phyloP scores from a whole-genome alignment of 129 eudicot genomes.

The Silybum marianum region DNA sequence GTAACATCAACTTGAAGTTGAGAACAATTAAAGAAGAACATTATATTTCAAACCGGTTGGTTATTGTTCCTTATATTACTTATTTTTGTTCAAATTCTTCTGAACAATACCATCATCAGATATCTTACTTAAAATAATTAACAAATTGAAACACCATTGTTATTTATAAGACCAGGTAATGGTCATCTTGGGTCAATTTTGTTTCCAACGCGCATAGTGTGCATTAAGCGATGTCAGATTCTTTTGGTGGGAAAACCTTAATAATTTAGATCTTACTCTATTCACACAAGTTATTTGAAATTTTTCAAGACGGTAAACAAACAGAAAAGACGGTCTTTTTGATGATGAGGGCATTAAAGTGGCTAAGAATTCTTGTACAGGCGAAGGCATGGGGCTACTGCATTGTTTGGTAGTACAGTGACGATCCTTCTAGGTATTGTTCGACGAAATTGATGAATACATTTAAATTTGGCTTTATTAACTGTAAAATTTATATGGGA shows the following conservation, averaged over 20 bases:
- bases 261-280: slow-evolving; percentile 7
- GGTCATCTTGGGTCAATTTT: slow-evolving; percentile 8
- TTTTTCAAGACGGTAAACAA: not conserved
- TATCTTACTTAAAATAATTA: no score
- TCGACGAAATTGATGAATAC: not conserved
- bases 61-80: no score
- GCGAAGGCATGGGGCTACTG: slow-evolving; percentile 79
- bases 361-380: no score
- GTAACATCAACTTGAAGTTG: no score
- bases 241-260: not conserved
- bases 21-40: no score
- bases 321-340: not conserved
- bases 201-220: slow-evolving; percentile 16
- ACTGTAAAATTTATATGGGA: not conserved
- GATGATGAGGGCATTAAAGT: slow-evolving; percentile 43
- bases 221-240: slow-evolving; percentile 15
- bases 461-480: not conserved
- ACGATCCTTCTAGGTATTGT: slow-evolving; percentile 79
- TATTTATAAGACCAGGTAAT: not conserved
- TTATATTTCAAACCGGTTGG: not conserved
- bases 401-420: slow-evolving; percentile 77
- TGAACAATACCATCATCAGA: no score
- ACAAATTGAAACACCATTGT: no score
- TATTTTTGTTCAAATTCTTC: no score
- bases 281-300: not conserved